These are phyloP conservation scores for Skeletonema tropicum DNA, from an alignment of 108 stramenopile genomes.

Conservation along the genomic window DNA sequence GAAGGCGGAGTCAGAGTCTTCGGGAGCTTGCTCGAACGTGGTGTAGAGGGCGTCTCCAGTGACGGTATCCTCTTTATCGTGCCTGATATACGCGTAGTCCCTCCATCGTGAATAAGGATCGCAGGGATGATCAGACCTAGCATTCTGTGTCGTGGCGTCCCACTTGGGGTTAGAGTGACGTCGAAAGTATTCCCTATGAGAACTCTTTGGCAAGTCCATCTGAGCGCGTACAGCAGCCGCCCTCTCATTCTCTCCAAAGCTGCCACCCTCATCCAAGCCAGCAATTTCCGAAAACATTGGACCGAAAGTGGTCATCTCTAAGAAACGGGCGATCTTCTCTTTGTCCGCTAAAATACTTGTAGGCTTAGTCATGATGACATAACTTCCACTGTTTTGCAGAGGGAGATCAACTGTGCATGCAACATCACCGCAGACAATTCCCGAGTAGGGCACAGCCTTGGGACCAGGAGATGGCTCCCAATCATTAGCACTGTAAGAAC, in stretches of 20 bases:
- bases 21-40: constrained; percentile 43
- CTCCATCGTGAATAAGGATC: constrained; percentile 39
- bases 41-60: constrained; percentile 8
- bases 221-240: constrained; percentile 32
- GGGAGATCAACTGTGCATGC: constrained; percentile 1
- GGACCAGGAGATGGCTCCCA: constrained; percentile 67
- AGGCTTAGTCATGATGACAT: constrained; percentile 29
- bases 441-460: constrained; percentile 12
- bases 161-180: constrained; percentile 42
- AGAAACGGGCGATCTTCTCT: constrained; percentile 54
- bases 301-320: constrained; percentile 67
- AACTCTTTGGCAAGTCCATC: constrained; percentile 30
- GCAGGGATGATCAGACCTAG: constrained; percentile 54
- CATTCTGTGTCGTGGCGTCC: constrained; percentile 30
- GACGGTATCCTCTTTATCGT: constrained; percentile 32
- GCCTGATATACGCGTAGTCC: constrained; percentile 36
- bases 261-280: constrained; percentile 20
- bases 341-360: constrained; percentile 8
- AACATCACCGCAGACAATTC: constrained; percentile 2
- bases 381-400: constrained; percentile 12
- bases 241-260: constrained; percentile 17
- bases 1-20: constrained; percentile 22
- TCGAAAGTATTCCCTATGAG: constrained; percentile 57
- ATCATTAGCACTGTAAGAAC: constrained; percentile 64
- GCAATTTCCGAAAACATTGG: constrained; percentile 41